Evolutionary conservation across 768 basidiomycete genomes (phyloP), one percentile per base, ranked within the genome.

Genomic region (Hygrophorus russula): DNA sequence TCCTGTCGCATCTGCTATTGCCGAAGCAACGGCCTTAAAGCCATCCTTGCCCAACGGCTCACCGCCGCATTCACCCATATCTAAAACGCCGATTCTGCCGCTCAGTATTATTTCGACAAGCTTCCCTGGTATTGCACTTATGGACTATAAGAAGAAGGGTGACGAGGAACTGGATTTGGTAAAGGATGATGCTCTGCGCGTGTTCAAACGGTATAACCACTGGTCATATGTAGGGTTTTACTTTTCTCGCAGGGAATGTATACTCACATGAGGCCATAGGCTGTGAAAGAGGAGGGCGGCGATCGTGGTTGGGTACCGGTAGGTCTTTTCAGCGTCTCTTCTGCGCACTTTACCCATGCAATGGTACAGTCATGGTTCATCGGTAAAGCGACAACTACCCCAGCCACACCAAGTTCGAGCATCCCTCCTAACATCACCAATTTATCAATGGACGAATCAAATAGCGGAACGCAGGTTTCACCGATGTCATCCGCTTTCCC

Each of bases 191-290:
- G 66, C 76, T 15, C 56, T 99, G 49, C 71, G 90, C 50, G 93
- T 99, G 33, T 96, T 97, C 66, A 98, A 98, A 69, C 76, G 93
- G 50, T 98, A 98, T 59, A 96, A 94, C 48, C 92, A 97, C 63
- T 97, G 93, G 91, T 89, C 86, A 60, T 92, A 91, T 64, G 86
- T 88, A 24, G 56, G 44, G 73, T 64, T 42, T 19, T 46, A 41
- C 46, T 39, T 49, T 36, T 31, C 14, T 35, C 17, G 15, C 14
- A n/a, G 32, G 18, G 24, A 24, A 50, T 43, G 48, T 47, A 13
- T 39, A 47, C 48, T 38, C 32, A 54, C 33, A 24, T 41, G 44
- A n/a, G 50, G 45, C 13, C 33, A 14, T 53, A 90, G 87, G 89
- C 89, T 50, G 90, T 97, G 55, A 92, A 93, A 62, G 88, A 96